Conservation (phyloP, 495 filamentous ascomycete genomes). For the Cenococcum geophilum region DNA sequence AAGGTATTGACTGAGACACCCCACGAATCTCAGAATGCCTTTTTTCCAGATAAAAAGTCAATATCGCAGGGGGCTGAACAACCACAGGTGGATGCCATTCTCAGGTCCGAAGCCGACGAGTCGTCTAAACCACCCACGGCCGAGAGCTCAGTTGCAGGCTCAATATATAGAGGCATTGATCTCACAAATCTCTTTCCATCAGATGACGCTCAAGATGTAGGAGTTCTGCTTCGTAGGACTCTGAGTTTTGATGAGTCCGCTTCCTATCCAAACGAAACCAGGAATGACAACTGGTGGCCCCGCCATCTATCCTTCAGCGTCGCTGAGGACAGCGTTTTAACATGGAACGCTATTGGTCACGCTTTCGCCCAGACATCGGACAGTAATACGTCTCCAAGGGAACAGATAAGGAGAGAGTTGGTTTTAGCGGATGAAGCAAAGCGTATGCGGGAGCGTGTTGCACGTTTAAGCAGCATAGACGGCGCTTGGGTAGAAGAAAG, state of each 20-base stretch:
- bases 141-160: slow-evolving; percentile 34
- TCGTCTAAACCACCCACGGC: slow-evolving; percentile 22
- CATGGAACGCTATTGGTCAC: slow-evolving; percentile 51
- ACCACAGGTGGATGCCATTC: not conserved
- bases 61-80: slow-evolving; percentile 10
- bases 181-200: slow-evolving; percentile 30
- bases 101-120: slow-evolving; percentile 1
- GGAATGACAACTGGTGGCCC: slow-evolving; percentile 60
- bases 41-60: slow-evolving; percentile 8
- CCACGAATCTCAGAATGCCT: slow-evolving; percentile 15
- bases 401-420: slow-evolving; percentile 43
- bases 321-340: slow-evolving; percentile 81
- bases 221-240: slow-evolving; percentile 35
- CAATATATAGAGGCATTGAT: slow-evolving; percentile 35
- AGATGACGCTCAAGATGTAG: slow-evolving; percentile 25
- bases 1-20: slow-evolving; percentile 27
- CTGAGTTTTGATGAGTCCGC: slow-evolving; percentile 45
- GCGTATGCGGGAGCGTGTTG: slow-evolving; percentile 49
- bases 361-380: slow-evolving; percentile 35
- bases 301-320: slow-evolving; percentile 81
- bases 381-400: slow-evolving; percentile 16
- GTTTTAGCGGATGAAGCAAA: slow-evolving; percentile 53
- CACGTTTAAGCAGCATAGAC: slow-evolving; percentile 46
- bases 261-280: slow-evolving; percentile 32
- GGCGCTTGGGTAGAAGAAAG: slow-evolving; percentile 62